Evolutionary conservation across 1,284 basidiomycete species (phyloP), one percentile per base, ranked within the genome.

Genomic region (Leucoagaricus sp.): DNA sequence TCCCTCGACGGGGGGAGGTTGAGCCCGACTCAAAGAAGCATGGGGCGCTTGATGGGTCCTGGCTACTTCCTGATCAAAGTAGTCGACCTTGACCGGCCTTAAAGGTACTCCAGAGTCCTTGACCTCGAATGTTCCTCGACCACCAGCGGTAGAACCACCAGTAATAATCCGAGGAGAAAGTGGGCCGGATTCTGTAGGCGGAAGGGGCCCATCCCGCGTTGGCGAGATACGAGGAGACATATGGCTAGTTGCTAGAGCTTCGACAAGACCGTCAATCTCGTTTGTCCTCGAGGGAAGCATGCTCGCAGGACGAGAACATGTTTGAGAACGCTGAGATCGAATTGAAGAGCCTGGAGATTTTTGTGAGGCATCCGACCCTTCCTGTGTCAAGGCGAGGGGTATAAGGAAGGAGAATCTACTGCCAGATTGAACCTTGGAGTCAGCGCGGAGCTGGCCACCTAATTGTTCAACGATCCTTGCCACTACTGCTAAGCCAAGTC

Each of bases 381-480:
- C 72, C 15, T 56, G 38, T 21, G 72, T 68, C 13, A 83, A 65
- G 0, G 76, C 68, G 56, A 90, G 79, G 0, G 88, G 87, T 49
- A 90, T 82, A 6, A 88, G 72, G 70, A 87, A 87, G 1, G 86
- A 87, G 72, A 94, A 93, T 4, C 79, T 76, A 40, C 87, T 89
- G n/a, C 91, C 91, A 65, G 84, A 73, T 48, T 76, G 78, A 4
- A 86, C 78, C 51, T 84, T 80, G 0, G 90, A 93, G 62, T 93
- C 88, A 1, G 92, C 91, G 4, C 90, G 84, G 10, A 94, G 78
- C 68, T 92, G 90, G 1, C 91, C 91, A 1, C 84, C 84, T 0
- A 93, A 77, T 64, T 93, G 91, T 67, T 89, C 87, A 5, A 93
- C 87, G 31, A 93, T 91, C n/a, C 91, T 80, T 0, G 89, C 89